A percentile compares a stretch with the other conserved stretches of the same genome.
Conservation (phyloP, 2,329 filamentous ascomycete genomes). For the Nothophaeocryptopus gaeumannii region DNA sequence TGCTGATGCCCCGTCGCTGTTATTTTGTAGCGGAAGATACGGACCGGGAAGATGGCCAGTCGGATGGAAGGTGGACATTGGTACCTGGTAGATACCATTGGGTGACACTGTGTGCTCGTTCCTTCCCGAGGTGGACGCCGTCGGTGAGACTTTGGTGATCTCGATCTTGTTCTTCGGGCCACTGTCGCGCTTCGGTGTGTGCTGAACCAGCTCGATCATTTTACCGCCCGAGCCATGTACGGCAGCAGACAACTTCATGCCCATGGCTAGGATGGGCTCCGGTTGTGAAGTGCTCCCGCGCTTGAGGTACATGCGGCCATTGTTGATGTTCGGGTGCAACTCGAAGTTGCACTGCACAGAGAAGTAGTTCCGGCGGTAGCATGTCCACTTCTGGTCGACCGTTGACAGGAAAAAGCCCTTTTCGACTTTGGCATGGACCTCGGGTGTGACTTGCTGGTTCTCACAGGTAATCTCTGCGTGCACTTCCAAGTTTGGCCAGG, state of each 20-base stretch:
- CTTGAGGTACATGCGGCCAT: slow-evolving; percentile 58
- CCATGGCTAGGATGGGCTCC: slow-evolving; percentile 68
- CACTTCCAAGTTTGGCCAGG: slow-evolving; percentile 47
- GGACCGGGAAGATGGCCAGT: slow-evolving; percentile 37
- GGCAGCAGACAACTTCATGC: slow-evolving; percentile 80
- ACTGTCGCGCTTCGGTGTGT: slow-evolving; percentile 88
- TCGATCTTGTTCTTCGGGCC: slow-evolving; percentile 72
- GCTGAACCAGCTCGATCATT: slow-evolving; percentile 78
- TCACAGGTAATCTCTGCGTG: slow-evolving; percentile 64
- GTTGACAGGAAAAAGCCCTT: slow-evolving; percentile 78
- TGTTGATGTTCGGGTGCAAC: slow-evolving; percentile 60
- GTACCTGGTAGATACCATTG: slow-evolving; percentile 33
- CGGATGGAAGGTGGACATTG: slow-evolving; percentile 40
- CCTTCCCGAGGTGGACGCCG: slow-evolving; percentile 51
- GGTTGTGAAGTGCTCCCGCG: slow-evolving; percentile 38
- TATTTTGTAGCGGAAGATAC: slow-evolving; percentile 43
- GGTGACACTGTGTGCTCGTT: slow-evolving; percentile 38
- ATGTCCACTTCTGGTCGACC: slow-evolving; percentile 78
- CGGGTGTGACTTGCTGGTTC: slow-evolving; percentile 60
- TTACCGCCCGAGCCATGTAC: slow-evolving; percentile 75
- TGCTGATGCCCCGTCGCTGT: slow-evolving; percentile 20
- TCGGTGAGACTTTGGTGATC: slow-evolving; percentile 67
- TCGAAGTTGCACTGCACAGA: slow-evolving; percentile 77
- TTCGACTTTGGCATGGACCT: slow-evolving; percentile 77
- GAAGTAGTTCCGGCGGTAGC: slow-evolving; percentile 89